These are phyloP conservation scores for Pseudonectria foliicola DNA, from an alignment of 2,329 filamentous ascomycete genomes.

Conservation along the genomic window DNA sequence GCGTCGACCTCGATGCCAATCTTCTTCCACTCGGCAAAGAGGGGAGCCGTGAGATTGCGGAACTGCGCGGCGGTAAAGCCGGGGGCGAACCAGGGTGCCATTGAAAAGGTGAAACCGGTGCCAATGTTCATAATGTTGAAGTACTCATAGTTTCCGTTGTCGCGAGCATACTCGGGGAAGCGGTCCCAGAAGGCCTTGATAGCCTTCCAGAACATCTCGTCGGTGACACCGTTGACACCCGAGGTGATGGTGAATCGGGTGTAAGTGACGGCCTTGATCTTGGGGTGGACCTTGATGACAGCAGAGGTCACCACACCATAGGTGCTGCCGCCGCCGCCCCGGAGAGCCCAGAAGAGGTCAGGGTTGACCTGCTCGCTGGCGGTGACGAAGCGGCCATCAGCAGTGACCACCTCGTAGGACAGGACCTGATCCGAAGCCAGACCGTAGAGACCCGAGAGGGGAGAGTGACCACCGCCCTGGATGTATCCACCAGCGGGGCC, in stretches of 20 bases:
- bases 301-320: constrained; percentile 37
- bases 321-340: constrained; percentile 46
- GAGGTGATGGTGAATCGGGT: constrained; percentile 21
- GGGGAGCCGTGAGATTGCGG: constrained; percentile 24
- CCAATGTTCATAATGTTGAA: constrained; percentile 18
- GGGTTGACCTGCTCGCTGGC: constrained; percentile 35
- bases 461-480: constrained; percentile 52
- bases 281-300: constrained; percentile 28
- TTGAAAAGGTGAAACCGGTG: constrained; percentile 24
- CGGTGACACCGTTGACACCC: constrained; percentile 8
- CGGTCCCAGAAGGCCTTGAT: constrained; percentile 18
- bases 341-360: constrained; percentile 56
- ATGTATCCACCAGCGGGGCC: constrained; percentile 54
- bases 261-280: constrained; percentile 24
- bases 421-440: constrained; percentile 53
- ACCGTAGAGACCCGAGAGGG: constrained; percentile 45
- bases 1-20: constrained; percentile 24
- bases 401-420: constrained; percentile 46
- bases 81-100: constrained; percentile 23
- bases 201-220: constrained; percentile 24
- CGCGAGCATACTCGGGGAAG: constrained; percentile 17
- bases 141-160: constrained; percentile 19
- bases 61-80: constrained; percentile 1
- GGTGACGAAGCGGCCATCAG: constrained; percentile 38
- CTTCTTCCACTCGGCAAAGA: constrained; percentile 24